These are phyloP conservation scores for Kregervanrija pseudodelftensis DNA, from an alignment of 805 yeast genomes.

Conservation along the genomic window DNA sequence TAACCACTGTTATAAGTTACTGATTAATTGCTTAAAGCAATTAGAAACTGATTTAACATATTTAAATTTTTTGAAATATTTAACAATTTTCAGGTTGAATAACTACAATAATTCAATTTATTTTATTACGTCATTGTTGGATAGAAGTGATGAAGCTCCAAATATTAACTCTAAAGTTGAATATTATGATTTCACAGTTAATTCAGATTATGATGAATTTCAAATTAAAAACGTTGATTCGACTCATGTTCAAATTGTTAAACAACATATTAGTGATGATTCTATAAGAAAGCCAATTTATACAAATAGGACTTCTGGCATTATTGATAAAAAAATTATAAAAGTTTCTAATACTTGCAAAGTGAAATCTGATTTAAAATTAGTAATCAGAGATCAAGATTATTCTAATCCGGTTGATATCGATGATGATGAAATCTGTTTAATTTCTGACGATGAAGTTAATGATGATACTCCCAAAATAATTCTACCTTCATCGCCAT, in stretches of 20 bases:
- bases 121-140: constrained; percentile 14
- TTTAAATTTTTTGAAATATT: constrained; percentile 15
- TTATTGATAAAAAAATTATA: constrained; percentile 15
- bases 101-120: constrained; percentile 23
- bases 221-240: constrained; percentile 14
- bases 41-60: constrained; percentile 10
- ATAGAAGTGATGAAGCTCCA: background rate
- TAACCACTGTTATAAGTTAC: constrained; percentile 8
- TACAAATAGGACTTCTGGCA: constrained; percentile 11
- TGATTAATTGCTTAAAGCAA: constrained; percentile 19
- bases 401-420: constrained; percentile 11
- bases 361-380: background rate
- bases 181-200: constrained; percentile 7
- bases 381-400: constrained; percentile 8
- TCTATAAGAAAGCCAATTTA: constrained; percentile 18
- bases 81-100: constrained; percentile 20
- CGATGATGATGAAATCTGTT: constrained; percentile 11
- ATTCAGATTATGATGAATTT: constrained; percentile 20
- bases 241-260: constrained; percentile 16
- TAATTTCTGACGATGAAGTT: constrained; percentile 4
- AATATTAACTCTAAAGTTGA: constrained; percentile 15
- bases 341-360: constrained; percentile 12
- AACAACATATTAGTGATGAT: constrained; percentile 16
- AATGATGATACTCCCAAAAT: constrained; percentile 7
- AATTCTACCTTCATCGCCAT: constrained; percentile 6